Conservation (phyloP, 371 early-diverging fungal genomes). For the Mucor circinelloides region DNA sequence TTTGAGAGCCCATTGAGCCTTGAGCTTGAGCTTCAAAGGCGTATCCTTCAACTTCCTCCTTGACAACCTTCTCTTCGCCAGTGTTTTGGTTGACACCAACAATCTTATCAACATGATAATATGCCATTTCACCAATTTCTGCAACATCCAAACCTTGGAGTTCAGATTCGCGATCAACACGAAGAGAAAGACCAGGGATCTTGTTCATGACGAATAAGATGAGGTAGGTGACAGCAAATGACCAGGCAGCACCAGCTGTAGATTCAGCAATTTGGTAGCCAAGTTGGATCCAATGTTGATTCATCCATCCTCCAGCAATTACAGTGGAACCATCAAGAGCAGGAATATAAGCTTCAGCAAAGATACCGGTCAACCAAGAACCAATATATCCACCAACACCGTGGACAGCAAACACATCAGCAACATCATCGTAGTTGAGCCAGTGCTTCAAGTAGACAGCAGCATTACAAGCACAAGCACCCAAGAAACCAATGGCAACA, state of each 20-base stretch:
- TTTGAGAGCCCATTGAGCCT: conserved; percentile 27
- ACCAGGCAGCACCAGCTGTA: conserved; percentile 77
- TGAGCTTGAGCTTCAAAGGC: conserved; percentile 23
- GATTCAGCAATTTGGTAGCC: conserved; percentile 81
- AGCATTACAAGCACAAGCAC: conserved; percentile 74
- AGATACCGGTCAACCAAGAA: conserved; percentile 85
- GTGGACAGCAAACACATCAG: conserved; percentile 87
- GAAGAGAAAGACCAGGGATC: conserved; percentile 77
- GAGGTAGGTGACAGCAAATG: conserved; percentile 74
- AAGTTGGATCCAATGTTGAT: conserved; percentile 81
- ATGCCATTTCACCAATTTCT: conserved; percentile 81
- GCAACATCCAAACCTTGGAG: conserved; percentile 74
- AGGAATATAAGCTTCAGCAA: conserved; percentile 79
- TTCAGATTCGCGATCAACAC: conserved; percentile 73
- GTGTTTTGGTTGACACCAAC: conserved; percentile 41
- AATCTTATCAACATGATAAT: conserved; percentile 55
- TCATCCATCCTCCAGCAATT: conserved; percentile 84
- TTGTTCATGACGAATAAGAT: conserved; percentile 79
- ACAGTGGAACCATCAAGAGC: conserved; percentile 67
- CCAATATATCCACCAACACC: conserved; percentile 89
- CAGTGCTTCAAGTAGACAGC: conserved; percentile 77
- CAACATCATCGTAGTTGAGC: conserved; percentile 87
- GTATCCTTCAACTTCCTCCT: conserved; percentile 39
- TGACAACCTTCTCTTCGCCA: conserved; percentile 41
- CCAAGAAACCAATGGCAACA: conserved; percentile 80